Conservation (phyloP, 2,329 filamentous ascomycete genomes). For the Penicillium sp. region DNA sequence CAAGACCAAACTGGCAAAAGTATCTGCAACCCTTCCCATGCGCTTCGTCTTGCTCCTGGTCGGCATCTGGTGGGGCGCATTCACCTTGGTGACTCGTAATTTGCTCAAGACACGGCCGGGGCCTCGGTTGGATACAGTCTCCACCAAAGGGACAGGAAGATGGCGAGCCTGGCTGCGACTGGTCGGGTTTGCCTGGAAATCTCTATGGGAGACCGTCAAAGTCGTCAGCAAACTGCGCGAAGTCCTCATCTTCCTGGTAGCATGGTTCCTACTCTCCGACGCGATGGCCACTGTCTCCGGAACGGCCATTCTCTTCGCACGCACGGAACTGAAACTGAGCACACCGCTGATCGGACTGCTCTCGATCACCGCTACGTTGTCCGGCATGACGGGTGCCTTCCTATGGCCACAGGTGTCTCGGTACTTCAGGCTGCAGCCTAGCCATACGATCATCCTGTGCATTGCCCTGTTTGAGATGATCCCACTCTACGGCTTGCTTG, state of each 20-base stretch:
- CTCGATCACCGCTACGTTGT: slow-evolving; percentile 79
- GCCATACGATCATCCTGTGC: slow-evolving; percentile 84
- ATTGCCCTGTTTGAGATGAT: slow-evolving; percentile 87
- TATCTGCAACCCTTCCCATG: slow-evolving; percentile 73
- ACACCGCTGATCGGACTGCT: slow-evolving; percentile 79
- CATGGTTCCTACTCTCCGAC: slow-evolving; percentile 89
- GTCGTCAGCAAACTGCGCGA: slow-evolving; percentile 70
- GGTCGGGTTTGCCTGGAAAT: slow-evolving; percentile 75
- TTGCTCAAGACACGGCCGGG: slow-evolving; percentile 82
- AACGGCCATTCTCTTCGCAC: slow-evolving; percentile 88
- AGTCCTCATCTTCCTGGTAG: slow-evolving; percentile 74
- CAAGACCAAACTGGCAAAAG: slow-evolving; percentile 45
- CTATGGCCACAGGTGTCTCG: slow-evolving; percentile 76
- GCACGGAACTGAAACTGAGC: slow-evolving; percentile 80
- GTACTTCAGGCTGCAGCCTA: slow-evolving; percentile 63
- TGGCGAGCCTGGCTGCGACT: slow-evolving; percentile 61
- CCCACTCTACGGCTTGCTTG: slow-evolving; percentile 79
- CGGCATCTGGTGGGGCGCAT: slow-evolving; percentile 82
- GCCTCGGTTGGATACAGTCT: slow-evolving; percentile 54
- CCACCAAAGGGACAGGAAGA: slow-evolving; percentile 10
- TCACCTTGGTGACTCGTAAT: slow-evolving; percentile 76
- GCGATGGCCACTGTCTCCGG: slow-evolving; percentile 87
- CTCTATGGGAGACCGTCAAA: slow-evolving; percentile 70
- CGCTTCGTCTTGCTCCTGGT: slow-evolving; percentile 78
- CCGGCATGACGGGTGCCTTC: slow-evolving; percentile 79